phyloP scores from a whole-genome alignment of 495 filamentous ascomycete genomes.

The Jackrogersella multiformis region DNA sequence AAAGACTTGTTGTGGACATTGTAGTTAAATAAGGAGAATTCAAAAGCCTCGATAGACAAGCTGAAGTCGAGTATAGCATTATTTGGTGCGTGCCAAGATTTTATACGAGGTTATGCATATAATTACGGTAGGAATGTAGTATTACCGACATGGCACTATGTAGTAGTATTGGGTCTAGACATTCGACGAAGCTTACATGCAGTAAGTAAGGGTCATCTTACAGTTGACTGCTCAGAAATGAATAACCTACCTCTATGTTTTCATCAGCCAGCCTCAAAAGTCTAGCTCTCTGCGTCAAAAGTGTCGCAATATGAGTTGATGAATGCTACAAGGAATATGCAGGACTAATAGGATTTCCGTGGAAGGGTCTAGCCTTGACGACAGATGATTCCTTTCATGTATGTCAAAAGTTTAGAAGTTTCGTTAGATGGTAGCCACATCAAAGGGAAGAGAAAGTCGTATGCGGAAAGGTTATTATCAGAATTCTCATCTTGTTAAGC shows the following conservation, averaged over 20 bases:
- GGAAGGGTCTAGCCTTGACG: background rate
- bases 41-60: background rate
- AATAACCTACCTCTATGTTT: background rate
- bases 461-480: too few species aligned
- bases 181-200: constrained; percentile 19
- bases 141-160: background rate
- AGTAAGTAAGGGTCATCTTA: constrained; percentile 7
- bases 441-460: too few species aligned
- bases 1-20: background rate
- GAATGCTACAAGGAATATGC: background rate
- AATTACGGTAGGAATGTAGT: constrained; percentile 15
- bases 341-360: background rate
- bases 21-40: background rate
- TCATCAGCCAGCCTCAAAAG: constrained; percentile 3
- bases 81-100: constrained; percentile 23
- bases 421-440: too few species aligned
- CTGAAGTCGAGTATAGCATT: constrained; percentile 1
- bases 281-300: background rate
- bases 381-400: too few species aligned
- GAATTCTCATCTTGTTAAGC: too few species aligned
- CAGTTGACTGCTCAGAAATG: background rate
- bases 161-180: constrained; percentile 25
- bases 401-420: too few species aligned
- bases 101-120: constrained; percentile 30
- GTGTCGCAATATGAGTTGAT: too few species aligned